These are phyloP conservation scores for Colletotrichum tamarilloi DNA, from an alignment of 2,329 filamentous ascomycete species.

Conservation along the genomic window DNA sequence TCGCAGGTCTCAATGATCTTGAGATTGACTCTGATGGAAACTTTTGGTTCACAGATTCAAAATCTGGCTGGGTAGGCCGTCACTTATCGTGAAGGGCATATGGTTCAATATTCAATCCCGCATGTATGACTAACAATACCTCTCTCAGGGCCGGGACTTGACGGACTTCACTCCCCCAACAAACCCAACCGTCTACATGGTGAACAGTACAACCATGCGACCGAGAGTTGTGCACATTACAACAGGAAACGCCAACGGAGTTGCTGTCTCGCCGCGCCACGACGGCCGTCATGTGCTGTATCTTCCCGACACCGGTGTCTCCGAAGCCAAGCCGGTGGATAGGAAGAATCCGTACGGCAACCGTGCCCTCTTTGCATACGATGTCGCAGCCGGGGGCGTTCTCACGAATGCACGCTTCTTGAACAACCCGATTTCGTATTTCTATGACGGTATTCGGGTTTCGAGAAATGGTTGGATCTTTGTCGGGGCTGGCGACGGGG, in stretches of 20 bases:
- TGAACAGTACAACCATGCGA: slow-evolving; percentile 5
- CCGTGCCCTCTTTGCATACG: slow-evolving; percentile 10
- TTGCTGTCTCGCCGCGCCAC: background rate
- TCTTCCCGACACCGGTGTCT: slow-evolving; percentile 6
- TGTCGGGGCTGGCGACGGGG: background rate
- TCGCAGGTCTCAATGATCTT: slow-evolving; percentile 8
- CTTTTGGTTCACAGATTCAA: slow-evolving; percentile 8
- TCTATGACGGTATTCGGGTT: slow-evolving; percentile 14
- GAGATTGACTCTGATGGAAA: slow-evolving; percentile 13
- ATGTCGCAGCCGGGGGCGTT: background rate
- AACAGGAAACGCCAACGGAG: slow-evolving; percentile 8
- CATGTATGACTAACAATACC: background rate
- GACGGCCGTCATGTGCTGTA: background rate
- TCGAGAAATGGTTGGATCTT: slow-evolving; percentile 14
- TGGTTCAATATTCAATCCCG: too few relatives aligned
- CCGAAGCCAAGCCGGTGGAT: slow-evolving; percentile 10
- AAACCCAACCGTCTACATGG: slow-evolving; percentile 8
- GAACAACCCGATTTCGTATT: slow-evolving; percentile 12
- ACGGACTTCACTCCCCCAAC: background rate
- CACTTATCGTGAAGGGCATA: background rate
- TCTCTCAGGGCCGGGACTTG: background rate
- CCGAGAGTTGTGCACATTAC: slow-evolving; percentile 14
- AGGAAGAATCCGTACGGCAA: slow-evolving; percentile 4
- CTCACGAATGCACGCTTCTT: background rate
- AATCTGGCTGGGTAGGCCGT: background rate